Evolutionary conservation across 2,329 filamentous ascomycete species (phyloP), one percentile per base, ranked within the genome.

Genomic region (Epicoccum nigrum): DNA sequence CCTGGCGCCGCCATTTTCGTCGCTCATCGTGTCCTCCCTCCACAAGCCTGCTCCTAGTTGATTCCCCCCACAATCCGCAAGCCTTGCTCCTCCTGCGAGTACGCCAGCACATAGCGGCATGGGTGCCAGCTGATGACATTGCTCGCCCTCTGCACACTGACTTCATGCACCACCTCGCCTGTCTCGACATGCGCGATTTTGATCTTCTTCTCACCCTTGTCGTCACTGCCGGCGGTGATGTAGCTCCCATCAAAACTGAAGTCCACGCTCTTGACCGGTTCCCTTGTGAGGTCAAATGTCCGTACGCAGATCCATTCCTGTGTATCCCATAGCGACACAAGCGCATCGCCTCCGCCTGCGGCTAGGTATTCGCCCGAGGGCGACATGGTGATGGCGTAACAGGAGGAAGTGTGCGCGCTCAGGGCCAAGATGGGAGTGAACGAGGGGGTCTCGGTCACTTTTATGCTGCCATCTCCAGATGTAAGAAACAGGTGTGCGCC

Each of bases 221-320:
- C 88, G 46, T 91, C 88, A 51, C 86, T 88, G 16, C 88, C 89
- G 8, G 86, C 88, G 2, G 87, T 84, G 19, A 92, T 76, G 66
- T 86, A 93, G 64, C 83, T 86, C 1, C 89, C 89, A 63, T 92
- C 89, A 72, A 89, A 92, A 13, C 84, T 88, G 68, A 92, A 93
- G 65, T 87, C 86, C 49, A 92, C 79, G 67, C 83, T 89, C 64
- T 84, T 82, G 21, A 92, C 85, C 3, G 88, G 84, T 1, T 87
- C 87, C 8, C 82, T 80, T 77, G 90, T 87, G 61, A 83, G 81
- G 28, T 85, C 85, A 33, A 92, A 78, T 1, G 88, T 90, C 54
- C 86, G 82, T 64, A 86, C 82, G 66, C 88, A 92, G 48, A 89
- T 84, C 87, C 88, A 92, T 59, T 89, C 86, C 32, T 81, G 80